phyloP scores from a whole-genome alignment of 768 basidiomycete species.

The Paxillus involutus region DNA sequence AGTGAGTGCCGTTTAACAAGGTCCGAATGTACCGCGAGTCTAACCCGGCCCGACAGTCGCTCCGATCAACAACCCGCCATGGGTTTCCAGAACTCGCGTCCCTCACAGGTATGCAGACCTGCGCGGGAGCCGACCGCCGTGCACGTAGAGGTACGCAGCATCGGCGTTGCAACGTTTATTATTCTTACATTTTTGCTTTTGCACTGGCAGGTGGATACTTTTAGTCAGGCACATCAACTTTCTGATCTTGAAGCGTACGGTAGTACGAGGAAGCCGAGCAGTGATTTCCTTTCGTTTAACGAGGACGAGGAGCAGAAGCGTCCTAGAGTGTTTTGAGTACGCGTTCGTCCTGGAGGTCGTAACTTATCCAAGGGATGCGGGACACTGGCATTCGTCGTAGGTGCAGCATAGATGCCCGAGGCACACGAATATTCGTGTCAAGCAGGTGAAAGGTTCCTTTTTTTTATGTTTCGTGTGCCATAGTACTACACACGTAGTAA shows the following conservation, averaged over 20 bases:
- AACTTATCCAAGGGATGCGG: no score
- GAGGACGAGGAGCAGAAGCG: conserved; percentile 21
- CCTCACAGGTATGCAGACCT: conserved; percentile 13
- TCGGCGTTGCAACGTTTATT: not conserved
- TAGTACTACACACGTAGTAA: no score
- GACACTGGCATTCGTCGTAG: no score
- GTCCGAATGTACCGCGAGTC: not conserved
- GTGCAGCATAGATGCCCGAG: no score
- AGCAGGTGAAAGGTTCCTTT: no score
- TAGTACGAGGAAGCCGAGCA: conserved; percentile 19
- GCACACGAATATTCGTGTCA: no score
- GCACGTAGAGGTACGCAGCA: conserved; percentile 34
- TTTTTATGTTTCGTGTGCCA: no score
- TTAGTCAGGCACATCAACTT: conserved; percentile 23
- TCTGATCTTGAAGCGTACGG: conserved; percentile 21
- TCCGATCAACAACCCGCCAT: conserved; percentile 21
- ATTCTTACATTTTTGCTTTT: no score
- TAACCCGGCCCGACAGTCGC: conserved; percentile 7
- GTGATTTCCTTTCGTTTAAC: conserved; percentile 22
- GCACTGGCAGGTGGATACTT: conserved; percentile 34
- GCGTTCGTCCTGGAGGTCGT: not conserved
- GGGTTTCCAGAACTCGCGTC: conserved; percentile 14
- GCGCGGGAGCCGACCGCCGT: conserved; percentile 21
- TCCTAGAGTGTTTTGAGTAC: conserved; percentile 12
- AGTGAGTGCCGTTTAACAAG: conserved; percentile 15